Evolutionary conservation across 1,139 yeast genomes (phyloP), one percentile per base, ranked within the genome.

Genomic region (Hansenula lynferdii): DNA sequence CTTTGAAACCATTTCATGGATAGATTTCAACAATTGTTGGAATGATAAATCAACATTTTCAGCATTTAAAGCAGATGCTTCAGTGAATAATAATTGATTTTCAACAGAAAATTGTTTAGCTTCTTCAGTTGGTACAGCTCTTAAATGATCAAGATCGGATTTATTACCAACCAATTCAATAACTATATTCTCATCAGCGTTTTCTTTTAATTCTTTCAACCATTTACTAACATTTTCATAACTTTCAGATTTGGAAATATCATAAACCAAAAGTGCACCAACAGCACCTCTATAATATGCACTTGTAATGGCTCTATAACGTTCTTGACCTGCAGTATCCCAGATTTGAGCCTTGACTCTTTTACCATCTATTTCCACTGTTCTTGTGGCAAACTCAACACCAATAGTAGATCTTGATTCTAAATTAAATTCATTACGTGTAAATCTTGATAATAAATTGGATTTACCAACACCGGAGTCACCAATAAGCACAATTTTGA

Each of bases 321-420:
- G 79, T 65, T 92, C 98, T 69, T 92, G 98, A 43, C 98, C 98
- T 2, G 98, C 98, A 22, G 98, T 92, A 63, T 92, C 98, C 98
- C 98, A 92, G 58, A 92, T 89, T 64, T 94, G 98, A 8, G 97
- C 97, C 65, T 92, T 92, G 57, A 94, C 89, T 58, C 95, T 75
- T 65, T 90, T 92, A 43, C 95, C 95, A 55, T 92, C 97, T 41
- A 92, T 90, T 55, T 85, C 95, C 41, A 92, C 80, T 3, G 97
- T 90, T 62, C 97, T 77, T 28, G 97, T 94, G 34, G 97, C 97
- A 70, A 92, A 94, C 63, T 94, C 98, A 35, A 92, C 98, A 36
- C 98, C 98, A 56, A 92, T 94, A 20, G 98, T 92, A 39, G 95
- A 84, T 62, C 94, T 83, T 31, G 95, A 83, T 61, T 92, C 97